Evolutionary conservation across 192 early-diverging fungal genomes (phyloP), one percentile per base, ranked within the genome.

Genomic region (Entomortierella chlamydospora): DNA sequence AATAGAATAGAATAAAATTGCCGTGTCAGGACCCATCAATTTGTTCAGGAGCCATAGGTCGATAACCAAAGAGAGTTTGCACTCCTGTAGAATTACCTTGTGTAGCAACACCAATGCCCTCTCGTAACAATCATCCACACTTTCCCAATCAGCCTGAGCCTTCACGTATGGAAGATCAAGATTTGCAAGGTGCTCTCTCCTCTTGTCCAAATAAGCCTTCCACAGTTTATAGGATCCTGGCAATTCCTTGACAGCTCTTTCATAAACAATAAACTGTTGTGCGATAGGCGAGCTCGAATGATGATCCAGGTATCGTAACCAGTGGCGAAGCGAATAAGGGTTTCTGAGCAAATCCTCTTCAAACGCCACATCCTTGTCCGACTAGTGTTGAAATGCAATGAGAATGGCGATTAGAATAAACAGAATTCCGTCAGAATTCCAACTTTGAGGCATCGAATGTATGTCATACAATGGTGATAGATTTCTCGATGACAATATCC

Each of bases 211-310:
- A 72, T 98, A 97, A 42, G 82, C 68, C 70, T 94, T 95, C 97
- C 97, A 99, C 4, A 99, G 87, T 81, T 97, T 98, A 83, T 97
- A 99, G 9, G 94, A 96, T 7, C 96, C 94, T 2, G 98, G 98
- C 5, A 99, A 83, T 33, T 90, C 86, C 50, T 88, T 86, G 26
- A 98, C 82, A 1, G 97, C 97, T 10, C 98, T 92, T 73, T 98
- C 97, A 81, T 92, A 96, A 1, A 98, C 81, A 31, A 93, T 87
- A 51, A 86, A 89, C 49, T 85, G 66, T 6, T 85, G 72, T 13
- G 70, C 61, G 51, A 82, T 64, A 5, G 87, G 55, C 22, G 84
- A 84, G 13, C 61, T 72, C 7, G 74, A 82, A 79, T 98, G 98
- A 88, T 95, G 93, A 43, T 95, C 94, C 15, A 97, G 76, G 82